A percentile compares a stretch with the other conserved stretches of the same genome.
These are phyloP conservation scores for Podospora bellae-mahoneyi DNA, from an alignment of 495 filamentous ascomycete species.

Conservation along the genomic window DNA sequence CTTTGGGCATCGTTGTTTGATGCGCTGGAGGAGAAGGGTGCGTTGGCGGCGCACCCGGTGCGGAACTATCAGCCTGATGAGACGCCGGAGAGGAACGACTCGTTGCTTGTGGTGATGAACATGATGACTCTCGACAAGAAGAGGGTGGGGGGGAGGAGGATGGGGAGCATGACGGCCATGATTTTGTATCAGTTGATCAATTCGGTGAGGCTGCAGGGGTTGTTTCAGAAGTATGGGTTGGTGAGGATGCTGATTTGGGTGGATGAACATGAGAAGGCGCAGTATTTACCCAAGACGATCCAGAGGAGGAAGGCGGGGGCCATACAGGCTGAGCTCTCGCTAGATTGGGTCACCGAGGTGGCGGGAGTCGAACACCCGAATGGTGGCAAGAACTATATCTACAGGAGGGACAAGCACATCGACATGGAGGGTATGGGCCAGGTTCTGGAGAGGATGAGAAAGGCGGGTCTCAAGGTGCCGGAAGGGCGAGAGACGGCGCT, in stretches of 20 bases:
- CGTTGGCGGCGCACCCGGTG: slow-evolving; percentile 50
- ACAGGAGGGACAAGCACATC: slow-evolving; percentile 32
- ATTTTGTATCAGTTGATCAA: slow-evolving; percentile 49
- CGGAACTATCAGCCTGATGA: slow-evolving; percentile 22
- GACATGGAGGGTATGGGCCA: slow-evolving; percentile 33
- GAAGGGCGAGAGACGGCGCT: slow-evolving; percentile 32
- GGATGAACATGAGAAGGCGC: slow-evolving; percentile 47
- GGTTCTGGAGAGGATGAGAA: slow-evolving; percentile 35
- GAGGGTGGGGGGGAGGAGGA: slow-evolving; percentile 23
- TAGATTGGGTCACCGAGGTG: slow-evolving; percentile 46
- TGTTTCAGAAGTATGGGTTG: slow-evolving; percentile 61
- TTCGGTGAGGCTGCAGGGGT: slow-evolving; percentile 37
- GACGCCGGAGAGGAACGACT: slow-evolving; percentile 53
- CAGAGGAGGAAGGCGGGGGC: slow-evolving; percentile 50
- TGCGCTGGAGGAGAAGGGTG: slow-evolving; percentile 39
- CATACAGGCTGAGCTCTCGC: slow-evolving; percentile 55
- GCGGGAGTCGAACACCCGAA: slow-evolving; percentile 30
- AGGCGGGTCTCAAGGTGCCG: slow-evolving; percentile 29
- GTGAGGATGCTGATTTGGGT: slow-evolving; percentile 70
- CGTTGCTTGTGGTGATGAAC: slow-evolving; percentile 65
- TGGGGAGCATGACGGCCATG: slow-evolving; percentile 41
- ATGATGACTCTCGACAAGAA: slow-evolving; percentile 43
- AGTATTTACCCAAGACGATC: slow-evolving; percentile 52
- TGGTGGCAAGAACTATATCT: slow-evolving; percentile 11
- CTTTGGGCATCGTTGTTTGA: slow-evolving; percentile 49